Evolutionary conservation across 305 asterid genomes (phyloP).

Genomic region (Fraxinus latifolia): DNA sequence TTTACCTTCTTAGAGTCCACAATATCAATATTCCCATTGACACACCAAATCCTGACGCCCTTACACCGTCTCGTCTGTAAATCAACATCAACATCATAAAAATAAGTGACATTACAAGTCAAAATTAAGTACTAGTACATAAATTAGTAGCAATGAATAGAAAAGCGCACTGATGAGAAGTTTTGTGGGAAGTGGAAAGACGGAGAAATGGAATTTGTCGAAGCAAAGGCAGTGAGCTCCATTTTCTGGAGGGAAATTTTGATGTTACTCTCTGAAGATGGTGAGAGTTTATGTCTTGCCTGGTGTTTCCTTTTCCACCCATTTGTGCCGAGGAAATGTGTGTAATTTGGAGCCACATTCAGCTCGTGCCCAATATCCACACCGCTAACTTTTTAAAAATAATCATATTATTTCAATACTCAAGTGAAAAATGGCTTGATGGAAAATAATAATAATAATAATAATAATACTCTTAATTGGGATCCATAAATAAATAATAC

Average conservation of each 20-base stretch:
- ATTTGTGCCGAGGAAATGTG: slow-evolving; percentile 23
- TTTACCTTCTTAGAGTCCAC: slow-evolving; percentile 36
- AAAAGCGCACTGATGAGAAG: slow-evolving; percentile 18
- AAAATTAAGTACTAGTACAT: background rate
- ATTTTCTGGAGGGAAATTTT: slow-evolving; percentile 21
- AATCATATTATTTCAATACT: background rate
- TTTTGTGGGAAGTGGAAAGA: slow-evolving; percentile 24
- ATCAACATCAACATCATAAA: background rate
- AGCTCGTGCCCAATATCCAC: slow-evolving; percentile 33
- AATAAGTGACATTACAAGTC: background rate
- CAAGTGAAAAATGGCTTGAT: background rate
- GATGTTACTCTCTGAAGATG: slow-evolving; percentile 4
- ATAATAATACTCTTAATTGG: background rate
- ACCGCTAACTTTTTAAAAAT: background rate
- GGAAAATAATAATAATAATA: no score
- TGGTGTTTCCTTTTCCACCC: background rate
- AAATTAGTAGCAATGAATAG: background rate
- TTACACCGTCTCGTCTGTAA: slow-evolving; percentile 36
- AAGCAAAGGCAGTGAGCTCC: slow-evolving; percentile 45
- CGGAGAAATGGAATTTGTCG: slow-evolving; percentile 37
- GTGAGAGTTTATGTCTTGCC: background rate
- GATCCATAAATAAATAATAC: background rate
- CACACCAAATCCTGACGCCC: slow-evolving; percentile 31
- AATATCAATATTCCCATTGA: slow-evolving; percentile 20
- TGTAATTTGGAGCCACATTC: slow-evolving; percentile 34